Evolutionary conservation across 1,284 basidiomycete genomes (phyloP).

Genomic region (Malassezia restricta): DNA sequence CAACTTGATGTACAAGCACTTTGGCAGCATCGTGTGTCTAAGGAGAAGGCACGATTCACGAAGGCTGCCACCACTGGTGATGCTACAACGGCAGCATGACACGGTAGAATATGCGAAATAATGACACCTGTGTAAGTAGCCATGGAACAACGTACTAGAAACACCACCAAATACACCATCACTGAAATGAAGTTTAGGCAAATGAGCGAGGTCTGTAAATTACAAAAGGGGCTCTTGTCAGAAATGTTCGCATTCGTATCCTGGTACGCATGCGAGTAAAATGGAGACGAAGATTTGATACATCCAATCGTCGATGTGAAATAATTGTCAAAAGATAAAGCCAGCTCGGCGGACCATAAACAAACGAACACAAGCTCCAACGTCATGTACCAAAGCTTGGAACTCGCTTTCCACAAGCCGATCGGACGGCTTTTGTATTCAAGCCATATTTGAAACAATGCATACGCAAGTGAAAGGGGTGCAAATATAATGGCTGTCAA

Average conservation of each 20-base stretch:
- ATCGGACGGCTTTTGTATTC: slow-evolving; percentile 83
- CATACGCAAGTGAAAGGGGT: slow-evolving; percentile 69
- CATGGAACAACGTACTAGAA: slow-evolving; percentile 21
- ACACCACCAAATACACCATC: slow-evolving; percentile 36
- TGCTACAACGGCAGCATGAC: background rate
- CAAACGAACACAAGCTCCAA: slow-evolving; percentile 67
- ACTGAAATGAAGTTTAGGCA: slow-evolving; percentile 51
- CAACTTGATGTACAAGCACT: slow-evolving; percentile 4
- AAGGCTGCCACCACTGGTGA: background rate
- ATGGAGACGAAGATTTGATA: slow-evolving; percentile 39
- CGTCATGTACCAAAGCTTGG: slow-evolving; percentile 38
- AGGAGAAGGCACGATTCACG: background rate
- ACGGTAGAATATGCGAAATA: slow-evolving; percentile 33
- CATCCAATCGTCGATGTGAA: slow-evolving; percentile 75
- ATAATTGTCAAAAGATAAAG: slow-evolving; percentile 77
- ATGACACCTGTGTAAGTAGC: slow-evolving; percentile 12
- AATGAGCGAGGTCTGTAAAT: slow-evolving; percentile 47
- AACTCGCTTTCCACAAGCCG: slow-evolving; percentile 60
- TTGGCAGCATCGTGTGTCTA: slow-evolving; percentile 1
- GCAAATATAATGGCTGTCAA: slow-evolving; percentile 75
- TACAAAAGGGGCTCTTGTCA: slow-evolving; percentile 52
- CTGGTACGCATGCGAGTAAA: slow-evolving; percentile 51
- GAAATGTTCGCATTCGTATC: slow-evolving; percentile 23
- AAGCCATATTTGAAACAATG: slow-evolving; percentile 51
- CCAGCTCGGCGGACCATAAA: slow-evolving; percentile 77